Conservation (phyloP, 345 rosid species). For the Turnera subulata region DNA sequence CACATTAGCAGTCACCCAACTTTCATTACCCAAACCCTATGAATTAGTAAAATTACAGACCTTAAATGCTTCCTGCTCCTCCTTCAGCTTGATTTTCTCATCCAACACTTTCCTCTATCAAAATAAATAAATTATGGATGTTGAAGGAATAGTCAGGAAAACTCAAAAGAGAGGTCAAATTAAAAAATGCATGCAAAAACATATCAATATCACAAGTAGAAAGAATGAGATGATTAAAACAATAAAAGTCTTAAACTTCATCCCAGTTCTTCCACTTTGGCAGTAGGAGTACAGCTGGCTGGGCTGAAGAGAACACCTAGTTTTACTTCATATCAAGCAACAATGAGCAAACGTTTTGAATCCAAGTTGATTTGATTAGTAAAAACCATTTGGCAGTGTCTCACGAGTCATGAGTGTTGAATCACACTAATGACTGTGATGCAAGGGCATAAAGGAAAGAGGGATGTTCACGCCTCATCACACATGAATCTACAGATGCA, state of each 20-base stretch:
- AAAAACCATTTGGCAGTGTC: no score
- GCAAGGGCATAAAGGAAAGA: no score
- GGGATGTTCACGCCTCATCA: no score
- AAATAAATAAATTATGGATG: slow-evolving; percentile 7
- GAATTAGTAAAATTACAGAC: slow-evolving; percentile 33
- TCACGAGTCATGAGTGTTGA: no score
- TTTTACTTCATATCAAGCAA: no score
- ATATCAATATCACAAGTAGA: neutral
- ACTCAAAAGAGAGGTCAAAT: slow-evolving; percentile 1
- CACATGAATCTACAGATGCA: neutral
- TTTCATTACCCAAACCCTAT: slow-evolving; percentile 6
- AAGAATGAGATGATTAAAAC: no score
- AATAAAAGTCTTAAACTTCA: no score
- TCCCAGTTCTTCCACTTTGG: neutral
- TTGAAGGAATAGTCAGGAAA: neutral
- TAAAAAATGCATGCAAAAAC: neutral
- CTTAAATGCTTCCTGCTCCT: slow-evolving; percentile 84
- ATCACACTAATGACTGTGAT: no score
- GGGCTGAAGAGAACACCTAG: no score
- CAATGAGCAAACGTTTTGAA: no score
- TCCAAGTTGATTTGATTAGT: no score
- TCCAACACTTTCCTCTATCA: slow-evolving; percentile 81
- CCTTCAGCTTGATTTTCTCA: slow-evolving; percentile 83
- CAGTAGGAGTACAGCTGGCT: no score
- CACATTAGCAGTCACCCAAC: slow-evolving; percentile 6